Evolutionary conservation across 1,284 basidiomycete genomes (phyloP).

Genomic region (Athelia psychrophila): DNA sequence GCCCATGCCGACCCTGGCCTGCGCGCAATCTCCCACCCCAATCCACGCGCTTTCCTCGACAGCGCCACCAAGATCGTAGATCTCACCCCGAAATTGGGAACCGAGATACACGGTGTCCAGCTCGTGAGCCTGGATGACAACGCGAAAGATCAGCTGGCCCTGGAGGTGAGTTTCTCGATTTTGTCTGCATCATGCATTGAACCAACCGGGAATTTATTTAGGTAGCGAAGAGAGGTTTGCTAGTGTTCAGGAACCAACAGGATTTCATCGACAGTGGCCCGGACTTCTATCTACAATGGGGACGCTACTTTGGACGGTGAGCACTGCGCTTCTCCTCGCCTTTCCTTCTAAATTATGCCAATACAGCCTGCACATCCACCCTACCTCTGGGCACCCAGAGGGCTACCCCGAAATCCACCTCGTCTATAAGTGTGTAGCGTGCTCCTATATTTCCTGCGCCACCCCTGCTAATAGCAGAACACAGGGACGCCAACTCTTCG

Average conservation of each 20-base stretch:
- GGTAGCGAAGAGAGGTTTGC: conserved; percentile 76
- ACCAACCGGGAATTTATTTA: conserved; percentile 23
- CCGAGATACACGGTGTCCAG: conserved; percentile 72
- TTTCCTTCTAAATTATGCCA: conserved; percentile 7
- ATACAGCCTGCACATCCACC: conserved; percentile 72
- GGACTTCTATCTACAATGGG: conserved; percentile 74
- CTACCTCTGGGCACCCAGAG: conserved; percentile 73
- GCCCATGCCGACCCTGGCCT: conserved; percentile 73
- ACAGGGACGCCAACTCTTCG: conserved; percentile 58
- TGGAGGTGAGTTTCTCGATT: conserved; percentile 47
- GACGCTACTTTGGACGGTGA: conserved; percentile 62
- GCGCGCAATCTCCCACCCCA: conserved; percentile 59
- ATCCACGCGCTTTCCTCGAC: conserved; percentile 67
- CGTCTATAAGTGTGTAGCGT: conserved; percentile 54
- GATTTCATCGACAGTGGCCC: conserved; percentile 69
- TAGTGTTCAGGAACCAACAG: conserved; percentile 72
- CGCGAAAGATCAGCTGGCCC: conserved; percentile 74
- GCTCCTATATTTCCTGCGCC: conserved; percentile 7
- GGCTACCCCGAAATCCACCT: conserved; percentile 75
- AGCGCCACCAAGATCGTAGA: conserved; percentile 55
- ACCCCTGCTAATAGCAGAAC: conserved; percentile 3
- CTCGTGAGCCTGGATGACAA: conserved; percentile 60
- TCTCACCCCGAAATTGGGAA: conserved; percentile 74
- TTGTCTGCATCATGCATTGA: neutral
- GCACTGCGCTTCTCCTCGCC: too few species aligned